A percentile compares a stretch with the other conserved stretches of the same genome.
These are phyloP conservation scores for Malus sylvestris DNA, from an alignment of 306 rosid genomes.

Conservation along the genomic window DNA sequence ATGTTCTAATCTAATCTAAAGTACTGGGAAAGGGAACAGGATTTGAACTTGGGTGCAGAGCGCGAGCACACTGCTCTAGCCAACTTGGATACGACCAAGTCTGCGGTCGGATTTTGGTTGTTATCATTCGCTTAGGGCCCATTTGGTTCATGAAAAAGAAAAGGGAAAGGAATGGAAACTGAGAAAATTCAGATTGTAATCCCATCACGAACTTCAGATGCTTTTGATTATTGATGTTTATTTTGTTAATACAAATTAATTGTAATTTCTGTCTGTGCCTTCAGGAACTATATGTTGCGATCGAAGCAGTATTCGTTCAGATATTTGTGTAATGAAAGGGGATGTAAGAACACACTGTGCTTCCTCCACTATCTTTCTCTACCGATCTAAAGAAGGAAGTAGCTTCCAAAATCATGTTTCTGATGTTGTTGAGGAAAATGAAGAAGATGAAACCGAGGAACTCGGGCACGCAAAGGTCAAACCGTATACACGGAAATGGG, in stretches of 20 bases:
- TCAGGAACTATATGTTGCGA: constrained; percentile 85
- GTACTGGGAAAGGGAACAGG: no score
- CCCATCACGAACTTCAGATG: background rate
- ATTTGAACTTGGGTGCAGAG: no score
- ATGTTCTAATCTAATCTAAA: no score
- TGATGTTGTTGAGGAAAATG: background rate
- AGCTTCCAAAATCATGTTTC: constrained; percentile 8
- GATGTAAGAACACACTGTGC: constrained; percentile 64
- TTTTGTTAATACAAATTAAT: background rate
- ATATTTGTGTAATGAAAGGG: constrained; percentile 84
- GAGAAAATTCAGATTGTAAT: background rate
- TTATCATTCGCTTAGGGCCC: no score
- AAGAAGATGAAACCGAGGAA: constrained; percentile 17
- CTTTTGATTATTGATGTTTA: background rate
- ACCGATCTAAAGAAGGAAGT: constrained; percentile 27
- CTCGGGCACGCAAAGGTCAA: constrained; percentile 58
- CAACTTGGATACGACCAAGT: no score
- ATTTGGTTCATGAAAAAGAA: no score
- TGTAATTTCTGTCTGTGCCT: background rate
- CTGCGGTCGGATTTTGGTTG: no score
- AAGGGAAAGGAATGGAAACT: no score
- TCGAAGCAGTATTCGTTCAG: constrained; percentile 71
- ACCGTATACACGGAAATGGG: constrained; percentile 96
- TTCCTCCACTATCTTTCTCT: constrained; percentile 68
- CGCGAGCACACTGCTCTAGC: no score